These are phyloP conservation scores for Phoma herbarum DNA, from an alignment of 2,329 filamentous ascomycete genomes.

Conservation along the genomic window DNA sequence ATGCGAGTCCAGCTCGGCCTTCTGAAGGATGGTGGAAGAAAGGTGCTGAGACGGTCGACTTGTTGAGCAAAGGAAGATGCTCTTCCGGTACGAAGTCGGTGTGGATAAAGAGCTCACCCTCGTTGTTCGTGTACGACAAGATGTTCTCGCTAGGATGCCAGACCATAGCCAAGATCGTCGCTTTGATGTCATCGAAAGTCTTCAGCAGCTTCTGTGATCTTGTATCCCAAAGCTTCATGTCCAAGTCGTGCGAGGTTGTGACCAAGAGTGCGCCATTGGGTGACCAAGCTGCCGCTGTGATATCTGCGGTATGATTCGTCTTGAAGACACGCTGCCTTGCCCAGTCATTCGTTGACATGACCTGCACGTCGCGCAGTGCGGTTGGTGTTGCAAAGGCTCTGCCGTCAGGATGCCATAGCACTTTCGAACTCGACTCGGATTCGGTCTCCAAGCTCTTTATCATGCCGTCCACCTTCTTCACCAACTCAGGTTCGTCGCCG, in stretches of 20 bases:
- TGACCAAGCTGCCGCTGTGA: constrained; percentile 91
- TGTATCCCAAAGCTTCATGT: constrained; percentile 85
- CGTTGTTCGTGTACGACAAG: constrained; percentile 88
- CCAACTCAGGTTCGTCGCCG: constrained; percentile 78
- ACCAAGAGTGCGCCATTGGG: constrained; percentile 91
- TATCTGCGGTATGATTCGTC: constrained; percentile 80
- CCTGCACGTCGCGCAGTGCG: constrained; percentile 77
- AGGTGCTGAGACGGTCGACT: constrained; percentile 75
- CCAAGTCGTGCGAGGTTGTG: constrained; percentile 65
- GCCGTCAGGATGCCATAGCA: constrained; percentile 93
- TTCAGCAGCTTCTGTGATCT: constrained; percentile 84
- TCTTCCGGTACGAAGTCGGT: constrained; percentile 68
- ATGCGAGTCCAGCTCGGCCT: constrained; percentile 73
- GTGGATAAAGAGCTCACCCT: constrained; percentile 93
- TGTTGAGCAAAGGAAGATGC: constrained; percentile 58
- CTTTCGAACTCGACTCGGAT: constrained; percentile 75
- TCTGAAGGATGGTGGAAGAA: constrained; percentile 82
- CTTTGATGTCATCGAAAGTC: constrained; percentile 72
- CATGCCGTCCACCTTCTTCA: constrained; percentile 85
- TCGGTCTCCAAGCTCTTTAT: constrained; percentile 82
- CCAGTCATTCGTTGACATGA: constrained; percentile 90
- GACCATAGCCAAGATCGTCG: constrained; percentile 82
- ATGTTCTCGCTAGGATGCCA: constrained; percentile 95
- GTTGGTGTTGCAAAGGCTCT: constrained; percentile 88
- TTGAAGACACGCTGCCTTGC: constrained; percentile 82